Percentiles rank a stretch among this genome's conserved stretches.
These are phyloP conservation scores for Arachis hypogaea DNA, from an alignment of 306 rosid genomes.

Conservation along the genomic window DNA sequence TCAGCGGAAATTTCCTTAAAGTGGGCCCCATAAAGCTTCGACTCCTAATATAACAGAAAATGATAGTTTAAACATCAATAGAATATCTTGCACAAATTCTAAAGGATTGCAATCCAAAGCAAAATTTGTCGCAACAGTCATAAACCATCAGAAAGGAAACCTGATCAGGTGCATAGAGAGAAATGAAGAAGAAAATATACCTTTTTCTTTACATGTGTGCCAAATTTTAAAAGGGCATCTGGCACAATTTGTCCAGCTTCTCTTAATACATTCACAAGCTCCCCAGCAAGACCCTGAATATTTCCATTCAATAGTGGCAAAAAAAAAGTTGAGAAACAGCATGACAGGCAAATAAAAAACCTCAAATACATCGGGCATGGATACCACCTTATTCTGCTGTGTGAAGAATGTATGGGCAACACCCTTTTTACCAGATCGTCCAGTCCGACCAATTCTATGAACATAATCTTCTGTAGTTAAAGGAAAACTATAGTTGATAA, in stretches of 20 bases:
- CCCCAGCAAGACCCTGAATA: conserved; percentile 94
- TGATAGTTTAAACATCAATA: conserved; percentile 12
- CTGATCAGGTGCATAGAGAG: neutral
- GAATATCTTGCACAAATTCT: conserved; percentile 10
- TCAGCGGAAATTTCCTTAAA: conserved; percentile 80
- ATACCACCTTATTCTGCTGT: conserved; percentile 72
- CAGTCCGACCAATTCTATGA: conserved; percentile 96
- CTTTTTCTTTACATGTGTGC: conserved; percentile 97
- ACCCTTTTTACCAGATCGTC: conserved; percentile 95
- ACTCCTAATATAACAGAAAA: conserved; percentile 61
- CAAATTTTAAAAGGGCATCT: conserved; percentile 72
- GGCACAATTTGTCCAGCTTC: conserved; percentile 92
- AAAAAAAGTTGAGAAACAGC: neutral
- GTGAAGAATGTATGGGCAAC: conserved; percentile 97
- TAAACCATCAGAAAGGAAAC: conserved; percentile 17
- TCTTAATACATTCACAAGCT: conserved; percentile 93
- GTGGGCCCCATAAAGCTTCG: conserved; percentile 93
- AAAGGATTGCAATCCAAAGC: conserved; percentile 13
- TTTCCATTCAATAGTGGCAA: conserved; percentile 5
- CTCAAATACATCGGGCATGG: neutral
- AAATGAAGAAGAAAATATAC: conserved; percentile 46
- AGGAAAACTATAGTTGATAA: conserved; percentile 91
- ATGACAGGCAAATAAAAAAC: neutral
- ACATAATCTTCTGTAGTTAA: conserved; percentile 95
- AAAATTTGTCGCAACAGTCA: conserved; percentile 1